These are phyloP conservation scores for Alternaria sp. DNA, from an alignment of 2,329 filamentous ascomycete genomes.

Conservation along the genomic window DNA sequence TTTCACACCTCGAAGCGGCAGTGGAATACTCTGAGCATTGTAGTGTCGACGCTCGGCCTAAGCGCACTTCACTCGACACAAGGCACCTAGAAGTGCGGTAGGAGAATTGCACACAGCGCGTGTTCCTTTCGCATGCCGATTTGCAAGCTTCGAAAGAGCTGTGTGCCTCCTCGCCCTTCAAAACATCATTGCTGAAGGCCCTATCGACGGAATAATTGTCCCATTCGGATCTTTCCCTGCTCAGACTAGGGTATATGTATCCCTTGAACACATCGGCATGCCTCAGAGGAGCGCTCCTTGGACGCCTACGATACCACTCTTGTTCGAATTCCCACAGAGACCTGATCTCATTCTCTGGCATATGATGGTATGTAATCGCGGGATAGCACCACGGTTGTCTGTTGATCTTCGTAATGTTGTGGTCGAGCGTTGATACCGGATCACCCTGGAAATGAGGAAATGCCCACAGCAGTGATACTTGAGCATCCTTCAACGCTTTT, in stretches of 20 bases:
- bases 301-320: conserved; percentile 2
- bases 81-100: neutral
- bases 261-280: conserved; percentile 14
- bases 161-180: neutral
- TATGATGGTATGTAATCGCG: conserved; percentile 56
- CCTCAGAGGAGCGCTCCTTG: neutral
- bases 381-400: conserved; percentile 57
- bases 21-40: neutral
- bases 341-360: conserved; percentile 51
- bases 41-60: neutral
- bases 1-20: neutral
- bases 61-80: neutral
- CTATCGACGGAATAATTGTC: neutral
- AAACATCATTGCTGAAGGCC: neutral
- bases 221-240: neutral
- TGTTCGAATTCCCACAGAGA: conserved; percentile 55
- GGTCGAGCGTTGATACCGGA: conserved; percentile 28
- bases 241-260: conserved; percentile 1
- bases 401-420: conserved; percentile 25
- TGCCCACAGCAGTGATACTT: conserved; percentile 35
- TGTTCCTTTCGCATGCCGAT: neutral
- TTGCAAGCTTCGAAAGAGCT: conserved; percentile 1
- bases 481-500: conserved; percentile 52
- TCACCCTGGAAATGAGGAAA: conserved; percentile 32
- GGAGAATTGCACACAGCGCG: conserved; percentile 2